Evolutionary conservation across 345 rosid genomes (phyloP), one percentile per base, ranked within the genome.

Genomic region (Cardamine chenopodiifolia): DNA sequence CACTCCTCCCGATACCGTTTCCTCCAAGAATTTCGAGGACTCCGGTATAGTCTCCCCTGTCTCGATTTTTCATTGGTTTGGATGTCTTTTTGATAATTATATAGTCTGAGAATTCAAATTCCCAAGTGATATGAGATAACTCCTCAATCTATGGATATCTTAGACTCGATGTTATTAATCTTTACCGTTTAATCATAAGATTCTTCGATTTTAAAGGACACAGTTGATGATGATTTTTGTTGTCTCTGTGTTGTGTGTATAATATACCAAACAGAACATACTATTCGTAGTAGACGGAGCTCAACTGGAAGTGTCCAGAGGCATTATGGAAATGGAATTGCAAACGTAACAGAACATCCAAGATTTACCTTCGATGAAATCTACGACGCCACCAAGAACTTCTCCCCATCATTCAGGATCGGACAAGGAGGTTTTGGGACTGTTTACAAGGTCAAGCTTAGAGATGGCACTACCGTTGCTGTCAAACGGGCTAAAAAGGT

Each of bases 401-500:
- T 94, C 81, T 87, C 92, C 28, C 90, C 98, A 0, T 79, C 95
- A 8, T 86, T 83, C 61, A 91, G 88, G 84, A 83, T 94, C 64
- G 98, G 98, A 47, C 96, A 91, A 68, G 98, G 97, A 15, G 80
- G 80, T 28, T 94, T 87, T 37, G 97, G 98, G 5, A 90, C 97
- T 8, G 98, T 94, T 35, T 94, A 91, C 78, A 91, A 86, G 81
- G 98, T 93, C 11, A 87, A 73, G 54, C 90, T 94, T 13, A 70
- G 78, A 34, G 97, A 91, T 83, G 98, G 98, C 74, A 83, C 86
- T 0, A 26, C 79, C 18, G 86, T 94, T 8, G 98, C 98, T 0
- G 72, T 91, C 70, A 94, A 94, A 77, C 95, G 98, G 0, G 97
- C 97, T 54, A 91, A 90, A 75, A 94, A 85, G 96, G 98, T 91